Evolutionary conservation across 2,329 filamentous ascomycete species (phyloP).

Genomic region (Coniochaeta pulveracea): DNA sequence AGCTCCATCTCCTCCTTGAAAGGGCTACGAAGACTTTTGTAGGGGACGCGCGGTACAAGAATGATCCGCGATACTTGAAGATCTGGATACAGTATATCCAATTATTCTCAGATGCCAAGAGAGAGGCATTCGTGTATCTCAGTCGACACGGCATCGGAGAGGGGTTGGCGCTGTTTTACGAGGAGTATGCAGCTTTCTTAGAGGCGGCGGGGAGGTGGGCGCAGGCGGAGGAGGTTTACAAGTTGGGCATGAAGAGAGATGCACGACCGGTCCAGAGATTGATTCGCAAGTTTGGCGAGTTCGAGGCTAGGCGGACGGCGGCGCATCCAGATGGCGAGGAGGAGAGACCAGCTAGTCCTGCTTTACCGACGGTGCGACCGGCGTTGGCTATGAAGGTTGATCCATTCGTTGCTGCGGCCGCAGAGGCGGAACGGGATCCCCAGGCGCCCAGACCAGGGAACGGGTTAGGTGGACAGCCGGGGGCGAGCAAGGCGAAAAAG

Average conservation of each 20-base stretch:
- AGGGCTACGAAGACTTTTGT: constrained; percentile 87
- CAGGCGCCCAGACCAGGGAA: constrained; percentile 48
- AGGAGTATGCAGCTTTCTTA: constrained; percentile 91
- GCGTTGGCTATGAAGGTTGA: constrained; percentile 79
- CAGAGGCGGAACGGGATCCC: constrained; percentile 40
- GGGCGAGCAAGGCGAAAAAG: constrained; percentile 55
- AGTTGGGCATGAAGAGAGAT: constrained; percentile 77
- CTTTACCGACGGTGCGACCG: constrained; percentile 70
- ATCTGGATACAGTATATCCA: constrained; percentile 91
- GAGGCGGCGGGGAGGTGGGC: constrained; percentile 74
- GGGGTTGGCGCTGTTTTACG: constrained; percentile 81
- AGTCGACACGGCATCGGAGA: constrained; percentile 84
- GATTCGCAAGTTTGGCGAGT: constrained; percentile 83
- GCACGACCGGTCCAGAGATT: constrained; percentile 74
- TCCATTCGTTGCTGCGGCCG: constrained; percentile 54
- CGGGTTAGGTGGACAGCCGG: constrained; percentile 31
- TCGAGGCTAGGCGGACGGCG: constrained; percentile 63
- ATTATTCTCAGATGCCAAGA: constrained; percentile 84
- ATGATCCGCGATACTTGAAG: constrained; percentile 87
- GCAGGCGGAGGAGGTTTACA: constrained; percentile 91
- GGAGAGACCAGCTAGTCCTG: constrained; percentile 43
- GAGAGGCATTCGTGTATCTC: constrained; percentile 86
- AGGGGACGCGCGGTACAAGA: constrained; percentile 77
- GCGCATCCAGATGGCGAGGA: constrained; percentile 43
- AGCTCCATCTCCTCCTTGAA: constrained; percentile 79